Evolutionary conservation across 129 eudicot species (phyloP), one percentile per base, ranked within the genome.

Genomic region (Artemisia tridentata): DNA sequence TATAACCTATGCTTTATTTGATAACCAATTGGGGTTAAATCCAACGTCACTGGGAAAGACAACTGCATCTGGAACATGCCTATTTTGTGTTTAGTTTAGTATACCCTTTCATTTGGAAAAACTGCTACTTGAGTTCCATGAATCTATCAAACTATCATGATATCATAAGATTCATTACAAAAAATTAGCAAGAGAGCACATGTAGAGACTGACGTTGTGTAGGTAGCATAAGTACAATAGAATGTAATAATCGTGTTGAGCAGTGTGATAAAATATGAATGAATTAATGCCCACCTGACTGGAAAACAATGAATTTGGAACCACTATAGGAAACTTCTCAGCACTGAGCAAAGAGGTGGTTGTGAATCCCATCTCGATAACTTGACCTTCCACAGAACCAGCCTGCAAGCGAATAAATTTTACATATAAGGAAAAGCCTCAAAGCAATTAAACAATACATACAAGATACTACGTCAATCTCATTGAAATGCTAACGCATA

Each of bases 301-400:
- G 16, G 95, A 89, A 70, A 92, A 89, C 69, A 92, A 63, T 0
- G 98, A 92, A 80, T 92, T 92, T 27, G 98, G 98, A 68, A 92
- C 98, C 25, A 87, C 74, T 23, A 85, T 89, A 31, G 96, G 98
- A 67, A 85, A 89, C 10, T 78, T 87, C 80, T 92, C 98, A 13
- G 92, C 85, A 85, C 88, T 87, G 78, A 89, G 75, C 75, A 92
- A 71, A 18, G 84, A 72, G 67, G 96, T 92, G 46, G 91, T 87
- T 38, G 95, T 89, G 51, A 92, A 95, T 49, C 96, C 95, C 98
- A 92, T 89, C 78, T 89, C 95, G 16, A 85, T 81, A 77, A 92
- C 98, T 86, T 87, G 90, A 71, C 98, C 98, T 82, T 92, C 96
- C 55, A 92, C 91, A 66, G 96, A 80, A 81, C 98, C 98, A 68